These are phyloP conservation scores for Phragmites australis DNA, from an alignment of 176 grass and related monocot genomes.

Conservation along the genomic window DNA sequence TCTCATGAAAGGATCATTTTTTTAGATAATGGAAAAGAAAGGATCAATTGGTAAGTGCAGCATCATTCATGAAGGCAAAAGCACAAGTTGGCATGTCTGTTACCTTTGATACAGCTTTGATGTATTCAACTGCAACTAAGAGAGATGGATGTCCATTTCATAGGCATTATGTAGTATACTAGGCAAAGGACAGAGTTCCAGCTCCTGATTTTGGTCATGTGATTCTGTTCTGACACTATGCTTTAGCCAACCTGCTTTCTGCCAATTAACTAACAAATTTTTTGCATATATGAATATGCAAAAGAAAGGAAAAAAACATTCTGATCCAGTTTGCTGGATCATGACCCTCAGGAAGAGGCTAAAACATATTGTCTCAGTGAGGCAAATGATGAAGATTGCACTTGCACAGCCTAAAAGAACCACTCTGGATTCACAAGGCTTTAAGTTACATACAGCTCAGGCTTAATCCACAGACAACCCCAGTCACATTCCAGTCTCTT, in stretches of 20 bases:
- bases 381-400: conserved; percentile 17
- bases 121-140: conserved; percentile 29
- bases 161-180: conserved; percentile 22
- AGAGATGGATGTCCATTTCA: conserved; percentile 13
- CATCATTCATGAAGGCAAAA: too few relatives aligned
- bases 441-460: conserved; percentile 40
- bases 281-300: not conserved
- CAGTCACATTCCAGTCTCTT: conserved; percentile 32
- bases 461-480: conserved; percentile 29
- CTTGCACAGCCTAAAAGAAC: conserved; percentile 5
- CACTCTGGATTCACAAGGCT: conserved; percentile 30
- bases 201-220: conserved; percentile 31
- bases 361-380: not conserved
- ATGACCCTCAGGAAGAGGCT: not conserved
- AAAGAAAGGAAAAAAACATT: not conserved
- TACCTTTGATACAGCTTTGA: conserved; percentile 24
- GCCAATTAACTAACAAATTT: conserved; percentile 8
- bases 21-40: too few relatives aligned
- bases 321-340: not conserved
- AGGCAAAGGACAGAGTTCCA: conserved; percentile 15
- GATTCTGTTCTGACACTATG: conserved; percentile 31
- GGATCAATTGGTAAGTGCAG: too few relatives aligned
- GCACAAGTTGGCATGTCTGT: conserved; percentile 35
- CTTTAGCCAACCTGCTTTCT: conserved; percentile 31
- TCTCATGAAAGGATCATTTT: conserved; percentile 14